Percentiles rank a stretch among this genome's conserved stretches.
Evolutionary conservation across 192 early-diverging fungal species (phyloP).

Genomic region (Gonapodya sp.): DNA sequence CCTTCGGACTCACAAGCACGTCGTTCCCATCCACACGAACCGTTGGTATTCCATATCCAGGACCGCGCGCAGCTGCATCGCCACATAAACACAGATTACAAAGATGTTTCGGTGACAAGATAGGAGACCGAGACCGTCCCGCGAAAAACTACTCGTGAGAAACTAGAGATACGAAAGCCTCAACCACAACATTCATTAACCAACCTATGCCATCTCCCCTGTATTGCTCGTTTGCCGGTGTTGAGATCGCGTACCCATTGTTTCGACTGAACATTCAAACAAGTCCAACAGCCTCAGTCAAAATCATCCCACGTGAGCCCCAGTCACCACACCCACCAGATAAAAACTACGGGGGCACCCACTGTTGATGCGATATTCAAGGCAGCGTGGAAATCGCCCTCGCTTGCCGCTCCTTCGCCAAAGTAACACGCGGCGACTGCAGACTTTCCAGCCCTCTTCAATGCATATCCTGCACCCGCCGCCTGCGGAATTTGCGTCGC

Average conservation of each 20-base stretch:
- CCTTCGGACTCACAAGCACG: slow-evolving; percentile 43
- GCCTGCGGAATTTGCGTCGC: slow-evolving; percentile 99
- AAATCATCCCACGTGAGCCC: slow-evolving; percentile 1
- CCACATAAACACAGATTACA: no score
- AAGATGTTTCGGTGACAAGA: slow-evolving; percentile 12
- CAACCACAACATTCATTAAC: not conserved
- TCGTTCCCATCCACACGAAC: slow-evolving; percentile 98
- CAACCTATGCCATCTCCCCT: slow-evolving; percentile 86
- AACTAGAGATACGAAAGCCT: no score
- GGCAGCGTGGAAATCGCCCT: slow-evolving; percentile 97
- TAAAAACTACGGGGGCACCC: slow-evolving; percentile 83
- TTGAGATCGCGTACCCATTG: slow-evolving; percentile 98
- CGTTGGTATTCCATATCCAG: slow-evolving; percentile 95
- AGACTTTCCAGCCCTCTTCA: slow-evolving; percentile 69
- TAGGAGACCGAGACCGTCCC: slow-evolving; percentile 7
- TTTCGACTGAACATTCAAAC: slow-evolving; percentile 58
- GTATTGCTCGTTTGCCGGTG: slow-evolving; percentile 90
- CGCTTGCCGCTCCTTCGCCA: slow-evolving; percentile 94
- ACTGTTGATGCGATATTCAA: slow-evolving; percentile 95
- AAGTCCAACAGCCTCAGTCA: not conserved
- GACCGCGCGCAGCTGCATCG: slow-evolving; percentile 64
- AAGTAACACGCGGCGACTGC: slow-evolving; percentile 88
- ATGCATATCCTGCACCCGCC: slow-evolving; percentile 84
- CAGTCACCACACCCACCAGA: slow-evolving; percentile 51
- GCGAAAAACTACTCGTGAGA: no score